These are phyloP conservation scores for Leptomonas pyrrhocoris DNA, from an alignment of 208 protist species.

Conservation along the genomic window DNA sequence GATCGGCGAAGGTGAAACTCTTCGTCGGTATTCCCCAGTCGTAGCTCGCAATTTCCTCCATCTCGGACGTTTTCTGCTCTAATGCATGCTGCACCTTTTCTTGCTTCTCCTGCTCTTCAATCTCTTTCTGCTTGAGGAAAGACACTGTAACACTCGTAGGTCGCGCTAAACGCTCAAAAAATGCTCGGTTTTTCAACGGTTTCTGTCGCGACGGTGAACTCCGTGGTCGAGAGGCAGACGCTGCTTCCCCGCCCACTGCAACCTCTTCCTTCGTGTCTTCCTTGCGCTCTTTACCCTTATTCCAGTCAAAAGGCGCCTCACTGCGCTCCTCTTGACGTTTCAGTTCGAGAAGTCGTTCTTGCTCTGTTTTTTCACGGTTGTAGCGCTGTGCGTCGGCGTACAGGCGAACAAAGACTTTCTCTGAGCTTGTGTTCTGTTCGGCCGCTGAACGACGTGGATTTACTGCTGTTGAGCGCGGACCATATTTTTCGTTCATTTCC, in stretches of 20 bases:
- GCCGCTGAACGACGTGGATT: conserved; percentile 11
- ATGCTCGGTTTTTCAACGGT: conserved; percentile 25
- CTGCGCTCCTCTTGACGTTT: conserved; percentile 34
- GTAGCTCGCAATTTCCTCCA: conserved; percentile 37
- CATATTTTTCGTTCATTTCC: conserved; percentile 11
- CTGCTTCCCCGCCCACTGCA: conserved; percentile 2
- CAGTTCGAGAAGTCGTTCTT: conserved; percentile 33
- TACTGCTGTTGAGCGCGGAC: neutral
- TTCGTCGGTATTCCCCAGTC: conserved; percentile 46
- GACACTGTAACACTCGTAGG: conserved; percentile 41
- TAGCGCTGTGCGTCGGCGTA: conserved; percentile 65
- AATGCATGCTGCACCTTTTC: conserved; percentile 27
- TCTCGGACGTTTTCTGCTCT: conserved; percentile 31
- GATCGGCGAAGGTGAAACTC: conserved; percentile 53
- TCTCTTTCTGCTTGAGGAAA: conserved; percentile 38
- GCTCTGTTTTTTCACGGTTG: conserved; percentile 41
- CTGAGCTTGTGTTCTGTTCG: neutral
- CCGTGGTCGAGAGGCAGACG: neutral
- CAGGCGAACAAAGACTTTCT: conserved; percentile 55
- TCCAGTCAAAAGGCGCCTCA: conserved; percentile 17
- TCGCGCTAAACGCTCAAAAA: conserved; percentile 66
- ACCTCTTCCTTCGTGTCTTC: neutral
- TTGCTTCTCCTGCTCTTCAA: conserved; percentile 32
- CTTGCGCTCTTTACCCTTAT: neutral
- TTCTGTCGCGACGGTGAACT: conserved; percentile 3